Evolutionary conservation across 140 eudicot species (phyloP), one percentile per base, ranked within the genome.

Genomic region (Oenanthe javanica): DNA sequence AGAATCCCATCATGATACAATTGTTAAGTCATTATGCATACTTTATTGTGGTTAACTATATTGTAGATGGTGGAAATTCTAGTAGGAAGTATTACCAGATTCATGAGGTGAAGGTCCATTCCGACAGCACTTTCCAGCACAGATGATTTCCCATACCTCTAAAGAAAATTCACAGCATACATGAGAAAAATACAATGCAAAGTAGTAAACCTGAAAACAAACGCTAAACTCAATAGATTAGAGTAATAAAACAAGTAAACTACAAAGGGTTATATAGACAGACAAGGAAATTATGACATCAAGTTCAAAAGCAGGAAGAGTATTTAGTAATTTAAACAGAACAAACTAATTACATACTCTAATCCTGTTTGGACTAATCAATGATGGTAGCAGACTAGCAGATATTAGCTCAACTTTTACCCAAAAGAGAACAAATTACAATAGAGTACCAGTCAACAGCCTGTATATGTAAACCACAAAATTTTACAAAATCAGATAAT

Each of bases 91-190:
- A 83, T 72, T 70, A 90, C 96, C 96, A 36, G 96, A 90, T 87
- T 93, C 96, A 77, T 93, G 86, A 45, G 96, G 96, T 55, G 88
- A 88, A 75, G 88, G 86, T 90, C 96, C 66, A 88, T 86, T 45
- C 91, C 96, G 47, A 90, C 93, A 48, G 83, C 71, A 90, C 96
- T 31, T 31, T 31, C 36, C 36, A 31, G 36, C 71, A 90, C 96
- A 2, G 91, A 88, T 19, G 96, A 90, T 80, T 36, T 88, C 88
- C 96, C 96, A 1, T 92, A 90, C 83, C 96, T 90, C 93, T 90
- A 82, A 6, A 59, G 74, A 79, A 63, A 14, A 51, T 55, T 5
- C 71, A 38, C 46, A 36, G 72, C 49, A 43, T 36, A 36, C 40
- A 36, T 72, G 50, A 72, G 48, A 52, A 73, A 42, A 45, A 19